Evolutionary conservation across 345 rosid species (phyloP).

Genomic region (Lagerstroemia speciosa): DNA sequence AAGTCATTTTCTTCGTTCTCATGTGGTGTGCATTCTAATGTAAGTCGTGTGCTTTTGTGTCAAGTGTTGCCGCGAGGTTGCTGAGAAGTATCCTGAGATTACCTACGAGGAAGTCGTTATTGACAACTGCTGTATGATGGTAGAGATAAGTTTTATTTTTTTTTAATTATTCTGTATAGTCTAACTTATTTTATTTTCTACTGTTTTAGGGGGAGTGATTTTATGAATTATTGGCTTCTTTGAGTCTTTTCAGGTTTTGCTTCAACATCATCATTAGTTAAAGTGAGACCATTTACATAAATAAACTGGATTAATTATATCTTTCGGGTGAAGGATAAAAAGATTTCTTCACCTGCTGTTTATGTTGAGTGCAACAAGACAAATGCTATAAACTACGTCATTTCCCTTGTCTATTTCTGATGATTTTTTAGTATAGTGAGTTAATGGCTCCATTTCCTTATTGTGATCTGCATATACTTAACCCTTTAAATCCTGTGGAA

Average conservation of each 20-base stretch:
- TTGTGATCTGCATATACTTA: background rate
- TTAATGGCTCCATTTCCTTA: background rate
- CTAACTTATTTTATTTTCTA: background rate
- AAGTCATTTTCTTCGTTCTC: background rate
- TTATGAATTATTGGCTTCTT: background rate
- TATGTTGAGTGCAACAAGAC: background rate
- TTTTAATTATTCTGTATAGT: background rate
- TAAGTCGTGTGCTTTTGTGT: slow-evolving; percentile 6
- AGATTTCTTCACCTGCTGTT: background rate
- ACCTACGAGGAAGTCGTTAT: slow-evolving; percentile 94
- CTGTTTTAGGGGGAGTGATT: background rate
- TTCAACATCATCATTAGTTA: background rate
- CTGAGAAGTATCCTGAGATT: slow-evolving; percentile 94
- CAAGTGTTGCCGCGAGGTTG: slow-evolving; percentile 99
- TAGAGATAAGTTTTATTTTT: slow-evolving; percentile 17
- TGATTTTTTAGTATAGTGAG: background rate
- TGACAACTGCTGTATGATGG: slow-evolving; percentile 99
- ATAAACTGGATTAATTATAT: no score
- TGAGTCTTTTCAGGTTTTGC: background rate
- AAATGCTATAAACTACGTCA: no score
- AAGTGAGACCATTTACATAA: background rate
- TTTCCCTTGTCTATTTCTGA: background rate
- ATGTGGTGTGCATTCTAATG: background rate
- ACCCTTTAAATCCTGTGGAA: background rate
- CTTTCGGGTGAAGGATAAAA: background rate